These are phyloP conservation scores for Anaeromyces robustus DNA, from an alignment of 192 early-diverging fungal species.

Conservation along the genomic window DNA sequence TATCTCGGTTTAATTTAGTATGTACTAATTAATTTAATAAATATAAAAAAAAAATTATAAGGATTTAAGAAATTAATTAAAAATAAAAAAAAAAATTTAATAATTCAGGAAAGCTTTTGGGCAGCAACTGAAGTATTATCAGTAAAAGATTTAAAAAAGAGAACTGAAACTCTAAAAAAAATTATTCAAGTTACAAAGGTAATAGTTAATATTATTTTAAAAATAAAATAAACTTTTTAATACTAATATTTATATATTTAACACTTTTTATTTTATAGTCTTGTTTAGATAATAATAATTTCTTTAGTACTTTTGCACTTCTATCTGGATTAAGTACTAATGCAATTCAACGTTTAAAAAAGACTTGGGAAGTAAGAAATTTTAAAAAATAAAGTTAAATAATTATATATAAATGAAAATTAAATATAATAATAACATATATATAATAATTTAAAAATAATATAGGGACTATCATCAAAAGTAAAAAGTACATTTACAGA, in stretches of 20 bases:
- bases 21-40: no score
- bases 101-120: conserved; percentile 30
- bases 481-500: conserved; percentile 23
- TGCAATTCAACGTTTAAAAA: conserved; percentile 37
- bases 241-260: no score
- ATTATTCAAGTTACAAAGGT: conserved; percentile 39
- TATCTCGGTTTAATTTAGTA: conserved; percentile 25
- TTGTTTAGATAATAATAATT: conserved; percentile 38
- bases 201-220: background rate
- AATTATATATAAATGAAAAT: background rate
- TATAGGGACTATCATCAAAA: conserved; percentile 24
- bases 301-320: conserved; percentile 37
- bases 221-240: background rate
- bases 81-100: no score
- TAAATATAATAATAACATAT: no score
- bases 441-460: no score
- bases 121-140: conserved; percentile 30
- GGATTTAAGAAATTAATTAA: no score
- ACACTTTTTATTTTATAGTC: conserved; percentile 7
- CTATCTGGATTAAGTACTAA: conserved; percentile 29
- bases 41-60: no score
- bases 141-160: conserved; percentile 35
- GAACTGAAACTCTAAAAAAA: conserved; percentile 17
- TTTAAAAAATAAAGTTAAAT: background rate
- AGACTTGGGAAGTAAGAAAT: conserved; percentile 37